Conservation (phyloP, 306 rosid species). For the Delonix regia region DNA sequence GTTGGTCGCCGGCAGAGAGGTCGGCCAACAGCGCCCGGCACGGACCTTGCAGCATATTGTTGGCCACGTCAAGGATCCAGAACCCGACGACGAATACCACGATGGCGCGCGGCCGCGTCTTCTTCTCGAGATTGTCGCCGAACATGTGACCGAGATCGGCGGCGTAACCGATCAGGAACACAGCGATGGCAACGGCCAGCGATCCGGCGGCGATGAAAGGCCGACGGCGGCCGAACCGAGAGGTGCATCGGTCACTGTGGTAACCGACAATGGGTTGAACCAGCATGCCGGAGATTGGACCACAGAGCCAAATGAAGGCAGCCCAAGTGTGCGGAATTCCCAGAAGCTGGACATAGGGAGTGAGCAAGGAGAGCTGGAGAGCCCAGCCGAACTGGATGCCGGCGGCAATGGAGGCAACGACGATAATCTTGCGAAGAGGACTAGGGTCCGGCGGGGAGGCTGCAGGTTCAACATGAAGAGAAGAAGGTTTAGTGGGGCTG, state of each 20-base stretch:
- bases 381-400: conserved; percentile 78
- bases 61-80: conserved; percentile 66
- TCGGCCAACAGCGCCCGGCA: conserved; percentile 56
- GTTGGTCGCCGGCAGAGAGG: conserved; percentile 41
- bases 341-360: conserved; percentile 66
- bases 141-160: conserved; percentile 57
- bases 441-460: neutral
- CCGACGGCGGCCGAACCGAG: conserved; percentile 63
- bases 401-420: conserved; percentile 63
- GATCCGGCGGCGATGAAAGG: conserved; percentile 59
- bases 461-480: conserved; percentile 23
- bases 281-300: conserved; percentile 62
- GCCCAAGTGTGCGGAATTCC: conserved; percentile 66
- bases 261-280: conserved; percentile 67
- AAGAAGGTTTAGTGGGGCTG: conserved; percentile 25
- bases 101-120: conserved; percentile 44
- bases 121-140: conserved; percentile 36
- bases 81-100: conserved; percentile 53
- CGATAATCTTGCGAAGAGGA: conserved; percentile 34
- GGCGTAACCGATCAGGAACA: conserved; percentile 65
- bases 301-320: conserved; percentile 68
- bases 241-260: conserved; percentile 61
- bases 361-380: conserved; percentile 57
- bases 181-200: conserved; percentile 39
- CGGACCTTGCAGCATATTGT: conserved; percentile 58